These are phyloP conservation scores for Boletus patriciae DNA, from an alignment of 768 basidiomycete genomes.

Conservation along the genomic window DNA sequence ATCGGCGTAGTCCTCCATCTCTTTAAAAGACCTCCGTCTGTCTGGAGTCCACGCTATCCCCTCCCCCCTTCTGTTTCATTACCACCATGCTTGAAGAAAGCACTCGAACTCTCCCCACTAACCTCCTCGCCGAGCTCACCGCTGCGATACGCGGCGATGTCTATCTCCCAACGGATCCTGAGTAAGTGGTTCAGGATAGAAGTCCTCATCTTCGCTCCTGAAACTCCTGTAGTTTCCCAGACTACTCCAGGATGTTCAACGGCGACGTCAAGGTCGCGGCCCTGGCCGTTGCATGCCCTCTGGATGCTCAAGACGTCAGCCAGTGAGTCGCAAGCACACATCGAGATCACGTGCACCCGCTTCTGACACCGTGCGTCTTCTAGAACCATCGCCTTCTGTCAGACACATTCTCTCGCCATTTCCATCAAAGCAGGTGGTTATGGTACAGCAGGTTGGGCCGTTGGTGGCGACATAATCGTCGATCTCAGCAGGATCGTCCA, in stretches of 20 bases:
- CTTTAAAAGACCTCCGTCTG: constrained; percentile 18
- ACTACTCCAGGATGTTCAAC: constrained; percentile 61
- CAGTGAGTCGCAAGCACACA: constrained; percentile 48
- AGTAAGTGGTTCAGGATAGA: constrained; percentile 30
- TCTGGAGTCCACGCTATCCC: constrained; percentile 8
- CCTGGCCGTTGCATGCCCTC: constrained; percentile 66
- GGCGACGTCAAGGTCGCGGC: constrained; percentile 65
- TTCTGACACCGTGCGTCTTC: constrained; percentile 5
- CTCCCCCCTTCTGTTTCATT: background rate
- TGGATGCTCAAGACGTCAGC: constrained; percentile 81
- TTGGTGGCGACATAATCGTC: constrained; percentile 82
- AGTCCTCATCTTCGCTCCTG: background rate
- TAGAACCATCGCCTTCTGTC: constrained; percentile 74
- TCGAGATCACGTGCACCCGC: constrained; percentile 3
- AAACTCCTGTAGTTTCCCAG: constrained; percentile 24
- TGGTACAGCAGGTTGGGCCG: constrained; percentile 87
- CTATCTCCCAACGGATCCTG: constrained; percentile 43
- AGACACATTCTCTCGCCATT: constrained; percentile 63
- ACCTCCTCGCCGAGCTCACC: constrained; percentile 47
- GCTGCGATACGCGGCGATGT: constrained; percentile 48
- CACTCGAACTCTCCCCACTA: constrained; percentile 10
- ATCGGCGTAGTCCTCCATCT: background rate
- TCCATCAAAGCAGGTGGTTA: constrained; percentile 91
- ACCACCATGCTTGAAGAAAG: constrained; percentile 18
- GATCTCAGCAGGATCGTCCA: constrained; percentile 72